Evolutionary conservation across 139 green algal species (phyloP).

Genomic region (Tetradesmus lagerheimii): DNA sequence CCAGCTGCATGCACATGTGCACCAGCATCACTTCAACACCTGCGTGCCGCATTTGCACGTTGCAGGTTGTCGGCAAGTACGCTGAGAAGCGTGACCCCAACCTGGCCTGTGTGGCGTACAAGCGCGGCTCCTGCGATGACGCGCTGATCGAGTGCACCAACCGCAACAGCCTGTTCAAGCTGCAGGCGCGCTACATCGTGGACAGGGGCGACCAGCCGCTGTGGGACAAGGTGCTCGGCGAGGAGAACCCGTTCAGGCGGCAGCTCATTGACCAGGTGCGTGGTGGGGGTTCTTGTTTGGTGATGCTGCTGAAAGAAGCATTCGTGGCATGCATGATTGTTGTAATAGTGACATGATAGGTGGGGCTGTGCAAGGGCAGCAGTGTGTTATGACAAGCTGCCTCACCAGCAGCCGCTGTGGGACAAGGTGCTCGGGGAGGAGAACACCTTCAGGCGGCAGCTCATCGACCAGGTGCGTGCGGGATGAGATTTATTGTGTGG

Average conservation of each 20-base stretch:
- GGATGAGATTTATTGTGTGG: no score
- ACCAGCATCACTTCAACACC: no score
- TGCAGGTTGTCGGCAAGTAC: constrained; percentile 78
- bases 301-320: no score
- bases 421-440: constrained; percentile 88
- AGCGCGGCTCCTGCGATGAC: constrained; percentile 96
- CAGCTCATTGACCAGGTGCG: constrained; percentile 83
- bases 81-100: constrained; percentile 98
- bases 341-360: no score
- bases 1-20: no score
- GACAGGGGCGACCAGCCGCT: constrained; percentile 93
- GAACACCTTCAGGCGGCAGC: constrained; percentile 87
- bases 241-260: constrained; percentile 88
- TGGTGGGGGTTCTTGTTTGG: no score
- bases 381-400: constrained; percentile 93
- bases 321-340: no score
- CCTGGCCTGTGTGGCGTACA: constrained; percentile 97
- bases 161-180: constrained; percentile 98
- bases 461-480: constrained; percentile 79
- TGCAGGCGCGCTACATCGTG: constrained; percentile 96
- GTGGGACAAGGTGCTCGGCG: constrained; percentile 93
- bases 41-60: no score
- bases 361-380: no score
- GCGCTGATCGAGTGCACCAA: constrained; percentile 97
- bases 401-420: constrained; percentile 94